Base-by-base conservation (phyloP, 208 protist species). In the Balamuthia mandrillaris region DNA sequence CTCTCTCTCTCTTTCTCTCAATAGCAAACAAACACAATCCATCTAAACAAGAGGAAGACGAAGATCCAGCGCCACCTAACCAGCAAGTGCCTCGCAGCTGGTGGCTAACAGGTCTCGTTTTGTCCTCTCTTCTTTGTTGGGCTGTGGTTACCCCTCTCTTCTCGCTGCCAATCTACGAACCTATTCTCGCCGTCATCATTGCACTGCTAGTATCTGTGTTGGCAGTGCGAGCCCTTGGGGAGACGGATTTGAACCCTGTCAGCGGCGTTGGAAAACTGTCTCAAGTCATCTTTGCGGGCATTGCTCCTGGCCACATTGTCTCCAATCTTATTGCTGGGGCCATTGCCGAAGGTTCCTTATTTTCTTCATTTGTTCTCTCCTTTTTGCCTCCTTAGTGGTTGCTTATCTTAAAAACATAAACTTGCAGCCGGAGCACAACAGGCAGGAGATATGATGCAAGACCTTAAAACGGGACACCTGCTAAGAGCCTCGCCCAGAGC, bases 361-460 rank as follows among this genome's bases (percentile, higher is more conserved):
- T n/a, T n/a, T n/a, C n/a, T n/a, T n/a, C n/a, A n/a, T n/a, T n/a
- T n/a, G n/a, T n/a, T n/a, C n/a, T n/a, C n/a, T n/a, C n/a, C n/a
- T n/a, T n/a, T n/a, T n/a, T n/a, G n/a, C n/a, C n/a, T n/a, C n/a
- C n/a, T n/a, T n/a, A n/a, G n/a, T n/a, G n/a, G n/a, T n/a, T n/a
- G n/a, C n/a, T n/a, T n/a, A n/a, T n/a, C n/a, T n/a, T n/a, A n/a
- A n/a, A n/a, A n/a, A n/a, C n/a, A n/a, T n/a, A n/a, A n/a, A n/a
- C n/a, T n/a, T n/a, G n/a, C n/a, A n/a, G 89, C 87, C 10, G 89
- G 87, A 18, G 87, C 87, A 3, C 84, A 84, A 61, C 89, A 91
- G 61, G 89, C 85, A 1, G 88, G 88, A 37, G 89, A 91, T 41
- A 65, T 91, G 66, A 87, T 91, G 87, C 89, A 91, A 61, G 72